A percentile compares a stretch with the other conserved stretches of the same genome.
These are phyloP conservation scores for Asparagopsis taxiformis DNA, from an alignment of 31 red algal genomes.

Conservation along the genomic window DNA sequence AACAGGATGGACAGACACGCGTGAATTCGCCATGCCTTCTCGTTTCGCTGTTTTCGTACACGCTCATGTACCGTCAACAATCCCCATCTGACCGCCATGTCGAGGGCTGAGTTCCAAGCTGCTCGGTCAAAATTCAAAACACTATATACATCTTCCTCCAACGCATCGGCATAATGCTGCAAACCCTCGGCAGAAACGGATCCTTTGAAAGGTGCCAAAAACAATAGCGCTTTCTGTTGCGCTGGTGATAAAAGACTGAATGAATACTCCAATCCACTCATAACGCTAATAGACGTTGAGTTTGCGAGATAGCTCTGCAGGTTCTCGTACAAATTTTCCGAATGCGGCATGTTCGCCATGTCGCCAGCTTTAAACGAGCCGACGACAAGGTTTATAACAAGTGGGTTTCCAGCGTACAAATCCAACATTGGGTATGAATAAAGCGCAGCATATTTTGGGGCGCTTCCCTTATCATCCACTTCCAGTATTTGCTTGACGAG, in stretches of 20 bases:
- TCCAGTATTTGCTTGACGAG: conserved; percentile 27
- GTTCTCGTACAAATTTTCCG: conserved; percentile 22
- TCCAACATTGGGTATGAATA: conserved; percentile 27
- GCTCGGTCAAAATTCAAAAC: conserved; percentile 10
- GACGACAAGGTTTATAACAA: conserved; percentile 30
- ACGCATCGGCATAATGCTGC: conserved; percentile 18
- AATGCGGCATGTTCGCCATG: background rate
- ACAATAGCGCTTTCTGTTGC: conserved; percentile 22
- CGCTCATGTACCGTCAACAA: conserved; percentile 27
- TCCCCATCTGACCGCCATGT: conserved; percentile 30
- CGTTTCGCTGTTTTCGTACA: background rate
- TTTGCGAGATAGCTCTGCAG: conserved; percentile 19
- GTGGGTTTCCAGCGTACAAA: conserved; percentile 29
- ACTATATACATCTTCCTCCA: conserved; percentile 13
- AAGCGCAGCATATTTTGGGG: conserved; percentile 7
- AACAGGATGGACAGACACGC: conserved; percentile 27
- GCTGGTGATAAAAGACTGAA: conserved; percentile 21
- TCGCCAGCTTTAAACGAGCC: conserved; percentile 18
- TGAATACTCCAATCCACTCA: conserved; percentile 17
- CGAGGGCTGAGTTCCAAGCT: conserved; percentile 29
- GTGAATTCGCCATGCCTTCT: conserved; percentile 30
- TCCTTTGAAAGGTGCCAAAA: conserved; percentile 39
- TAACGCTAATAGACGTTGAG: conserved; percentile 24
- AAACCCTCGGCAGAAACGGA: conserved; percentile 21
- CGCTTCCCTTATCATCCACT: conserved; percentile 1